Evolutionary conservation across 257 asterid genomes (phyloP), one percentile per base, ranked within the genome.

Genomic region (Haberlea rhodopensis): DNA sequence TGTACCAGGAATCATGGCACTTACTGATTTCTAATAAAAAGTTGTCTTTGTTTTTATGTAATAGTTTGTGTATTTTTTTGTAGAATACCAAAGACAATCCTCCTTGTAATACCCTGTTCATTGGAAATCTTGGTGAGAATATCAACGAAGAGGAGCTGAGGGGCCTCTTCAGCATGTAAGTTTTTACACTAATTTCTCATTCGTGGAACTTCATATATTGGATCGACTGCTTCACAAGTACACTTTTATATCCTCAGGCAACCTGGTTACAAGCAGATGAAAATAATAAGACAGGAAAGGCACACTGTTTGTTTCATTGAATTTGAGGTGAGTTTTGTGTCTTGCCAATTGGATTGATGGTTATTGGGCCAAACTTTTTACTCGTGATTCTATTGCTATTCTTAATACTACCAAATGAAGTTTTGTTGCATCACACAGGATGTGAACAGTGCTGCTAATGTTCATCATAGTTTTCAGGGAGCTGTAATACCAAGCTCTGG

Each of bases 221-320:
- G 11, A 26, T 71, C 51, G 20, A 37, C 46, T 15, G 25, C 56
- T 66, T 54, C 52, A 48, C 40, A 21, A 18, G 2, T 51, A 34
- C 53, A 31, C 32, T 69, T 76, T 71, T 16, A 5, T 13, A 5
- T 25, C 28, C 71, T 69, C 89, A 94, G 99, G 32, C 99, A 94
- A 71, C 96, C 95, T 71, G 99, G 97, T 62, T 94, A 80, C 76
- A 94, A 90, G 92, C 99, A 94, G 83, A 94, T 90, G 99, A 94
- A 94, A 84, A 79, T 88, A 56, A 73, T 94, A 63, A 85, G 97
- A 71, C 99, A 94, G 82, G 97, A 90, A 66, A 90, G 97, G 55
- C 99, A 94, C 68, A 94, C 97, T 7, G 99, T 94, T 69, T 94
- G 99, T 83, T 94, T 94, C 86, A 94, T 94, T 58, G 99, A 94